Evolutionary conservation across 1,284 basidiomycete species (phyloP).

Genomic region (Rhodotorula sp.): DNA sequence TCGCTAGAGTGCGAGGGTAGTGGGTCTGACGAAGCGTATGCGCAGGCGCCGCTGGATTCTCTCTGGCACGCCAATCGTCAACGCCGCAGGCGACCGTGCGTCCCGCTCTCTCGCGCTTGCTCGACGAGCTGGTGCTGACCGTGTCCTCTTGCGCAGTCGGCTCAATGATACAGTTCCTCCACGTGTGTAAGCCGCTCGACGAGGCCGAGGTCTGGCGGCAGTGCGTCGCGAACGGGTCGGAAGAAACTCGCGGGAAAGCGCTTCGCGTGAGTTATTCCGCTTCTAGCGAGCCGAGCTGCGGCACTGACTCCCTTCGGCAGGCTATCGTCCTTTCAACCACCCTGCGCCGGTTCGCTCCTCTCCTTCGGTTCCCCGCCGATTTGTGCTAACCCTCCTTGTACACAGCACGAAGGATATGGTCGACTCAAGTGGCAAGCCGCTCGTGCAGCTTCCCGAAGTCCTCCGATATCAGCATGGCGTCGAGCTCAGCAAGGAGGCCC

Average conservation of each 20-base stretch:
- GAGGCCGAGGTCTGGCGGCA: slow-evolving; percentile 59
- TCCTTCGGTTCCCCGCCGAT: neutral
- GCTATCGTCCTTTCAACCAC: slow-evolving; percentile 81
- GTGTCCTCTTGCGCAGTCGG: slow-evolving; percentile 16
- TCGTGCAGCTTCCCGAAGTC: slow-evolving; percentile 77
- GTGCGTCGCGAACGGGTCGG: slow-evolving; percentile 65
- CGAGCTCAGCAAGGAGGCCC: slow-evolving; percentile 66
- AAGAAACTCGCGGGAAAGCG: slow-evolving; percentile 1
- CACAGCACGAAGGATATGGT: slow-evolving; percentile 65
- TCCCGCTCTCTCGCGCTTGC: neutral
- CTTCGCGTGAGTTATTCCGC: slow-evolving; percentile 57
- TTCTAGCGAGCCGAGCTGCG: slow-evolving; percentile 53
- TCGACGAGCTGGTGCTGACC: no score
- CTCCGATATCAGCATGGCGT: slow-evolving; percentile 59
- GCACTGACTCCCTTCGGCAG: slow-evolving; percentile 52
- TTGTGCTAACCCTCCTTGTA: slow-evolving; percentile 17
- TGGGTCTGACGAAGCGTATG: no score
- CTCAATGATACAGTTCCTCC: slow-evolving; percentile 70
- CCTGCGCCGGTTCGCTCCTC: slow-evolving; percentile 65
- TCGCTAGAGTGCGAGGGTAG: no score
- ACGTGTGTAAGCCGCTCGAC: slow-evolving; percentile 77
- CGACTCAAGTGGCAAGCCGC: slow-evolving; percentile 68
- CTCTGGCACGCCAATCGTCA: slow-evolving; percentile 86
- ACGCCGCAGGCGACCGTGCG: slow-evolving; percentile 64
- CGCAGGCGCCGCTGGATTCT: slow-evolving; percentile 54